A percentile compares a stretch with the other conserved stretches of the same genome.
These are phyloP conservation scores for Pistacia atlantica DNA, from an alignment of 345 rosid genomes.

Conservation along the genomic window DNA sequence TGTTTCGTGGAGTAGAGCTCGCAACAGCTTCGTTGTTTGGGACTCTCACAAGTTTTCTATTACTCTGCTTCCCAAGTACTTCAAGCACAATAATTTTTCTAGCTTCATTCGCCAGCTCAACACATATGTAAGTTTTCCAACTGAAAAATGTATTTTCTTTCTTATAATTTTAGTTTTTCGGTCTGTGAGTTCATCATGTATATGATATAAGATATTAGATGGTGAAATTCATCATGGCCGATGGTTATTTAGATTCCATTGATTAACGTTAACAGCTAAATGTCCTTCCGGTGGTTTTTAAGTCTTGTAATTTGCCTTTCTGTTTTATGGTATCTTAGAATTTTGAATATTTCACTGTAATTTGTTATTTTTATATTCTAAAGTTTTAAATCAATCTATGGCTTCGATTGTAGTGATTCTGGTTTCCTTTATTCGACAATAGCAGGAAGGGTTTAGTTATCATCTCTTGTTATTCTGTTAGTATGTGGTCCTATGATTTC, in stretches of 20 bases:
- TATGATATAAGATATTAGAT: not conserved
- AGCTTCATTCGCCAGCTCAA: constrained; percentile 82
- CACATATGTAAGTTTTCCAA: constrained; percentile 57
- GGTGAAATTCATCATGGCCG: not conserved
- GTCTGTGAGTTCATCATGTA: not conserved
- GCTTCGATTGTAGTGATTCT: not conserved
- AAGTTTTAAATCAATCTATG: not conserved
- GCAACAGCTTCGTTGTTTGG: constrained; percentile 71
- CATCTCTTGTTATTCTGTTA: not conserved
- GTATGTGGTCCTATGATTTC: not conserved
- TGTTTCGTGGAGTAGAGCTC: constrained; percentile 66
- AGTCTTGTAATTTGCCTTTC: not conserved
- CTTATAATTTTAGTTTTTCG: not conserved
- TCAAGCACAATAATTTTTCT: constrained; percentile 76
- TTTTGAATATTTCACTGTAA: too few relatives aligned
- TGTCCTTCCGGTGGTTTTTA: not conserved
- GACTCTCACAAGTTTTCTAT: constrained; percentile 56
- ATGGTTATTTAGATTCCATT: not conserved
- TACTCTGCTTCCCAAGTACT: constrained; percentile 60
- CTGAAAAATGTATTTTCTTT: not conserved
- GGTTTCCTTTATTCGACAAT: not conserved
- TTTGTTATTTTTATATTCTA: not conserved
- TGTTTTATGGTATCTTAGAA: not conserved
- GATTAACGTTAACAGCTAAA: not conserved
- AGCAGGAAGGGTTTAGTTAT: too few relatives aligned